Conservation (phyloP, 495 filamentous ascomycete species). For the Aspergillus heteromorphus region DNA sequence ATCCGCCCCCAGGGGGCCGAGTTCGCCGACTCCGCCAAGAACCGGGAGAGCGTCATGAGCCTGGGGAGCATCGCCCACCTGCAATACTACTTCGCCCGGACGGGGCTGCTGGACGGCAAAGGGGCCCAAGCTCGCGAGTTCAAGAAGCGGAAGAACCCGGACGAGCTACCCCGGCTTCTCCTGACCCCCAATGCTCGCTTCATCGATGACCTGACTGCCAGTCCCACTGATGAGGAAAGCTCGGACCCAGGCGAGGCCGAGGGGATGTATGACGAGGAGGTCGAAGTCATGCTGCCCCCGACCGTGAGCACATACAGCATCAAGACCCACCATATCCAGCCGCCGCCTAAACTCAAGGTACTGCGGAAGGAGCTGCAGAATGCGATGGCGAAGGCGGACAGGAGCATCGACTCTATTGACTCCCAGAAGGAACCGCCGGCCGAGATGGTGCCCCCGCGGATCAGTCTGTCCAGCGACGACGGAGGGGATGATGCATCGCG, state of each 20-base stretch:
- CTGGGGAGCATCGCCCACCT: conserved; percentile 94
- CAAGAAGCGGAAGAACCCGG: conserved; percentile 44
- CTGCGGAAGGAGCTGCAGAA: conserved; percentile 68
- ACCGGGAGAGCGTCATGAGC: conserved; percentile 89
- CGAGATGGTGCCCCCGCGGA: conserved; percentile 23
- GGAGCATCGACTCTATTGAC: conserved; percentile 51
- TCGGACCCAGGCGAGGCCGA: conserved; percentile 38
- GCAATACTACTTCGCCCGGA: conserved; percentile 97
- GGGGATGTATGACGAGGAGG: conserved; percentile 52
- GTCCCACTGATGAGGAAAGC: conserved; percentile 49
- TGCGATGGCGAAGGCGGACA: conserved; percentile 63
- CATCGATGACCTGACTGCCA: conserved; percentile 44
- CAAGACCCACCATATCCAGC: conserved; percentile 78
- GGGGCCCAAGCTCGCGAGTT: conserved; percentile 75
- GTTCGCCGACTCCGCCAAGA: conserved; percentile 84
- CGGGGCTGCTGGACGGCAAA: conserved; percentile 88
- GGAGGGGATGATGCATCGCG: conserved; percentile 23
- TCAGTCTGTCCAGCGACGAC: conserved; percentile 32
- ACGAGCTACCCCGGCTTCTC: conserved; percentile 35
- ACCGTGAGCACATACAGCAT: conserved; percentile 95
- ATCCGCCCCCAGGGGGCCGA: conserved; percentile 85
- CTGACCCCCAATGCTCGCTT: conserved; percentile 40
- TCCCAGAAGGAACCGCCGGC: conserved; percentile 28
- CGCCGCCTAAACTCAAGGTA: conserved; percentile 73
- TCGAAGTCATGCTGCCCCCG: conserved; percentile 78